Evolutionary conservation across 768 basidiomycete genomes (phyloP).

Genomic region (Agrocybe pediades): DNA sequence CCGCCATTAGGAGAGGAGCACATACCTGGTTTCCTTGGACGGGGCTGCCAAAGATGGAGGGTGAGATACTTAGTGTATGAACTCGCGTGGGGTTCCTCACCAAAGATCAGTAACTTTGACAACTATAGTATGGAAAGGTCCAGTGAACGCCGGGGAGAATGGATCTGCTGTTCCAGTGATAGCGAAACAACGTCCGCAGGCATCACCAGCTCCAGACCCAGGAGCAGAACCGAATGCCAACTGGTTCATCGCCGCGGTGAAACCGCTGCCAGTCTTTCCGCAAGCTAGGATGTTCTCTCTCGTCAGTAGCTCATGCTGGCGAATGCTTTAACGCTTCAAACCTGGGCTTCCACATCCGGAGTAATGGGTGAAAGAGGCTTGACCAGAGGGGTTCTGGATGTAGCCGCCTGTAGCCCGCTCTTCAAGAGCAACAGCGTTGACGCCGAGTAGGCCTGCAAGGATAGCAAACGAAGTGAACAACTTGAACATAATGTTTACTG

Average conservation of each 20-base stretch:
- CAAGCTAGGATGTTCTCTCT: conserved; percentile 42
- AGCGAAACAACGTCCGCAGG: conserved; percentile 62
- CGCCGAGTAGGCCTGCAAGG: conserved; percentile 21
- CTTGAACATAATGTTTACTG: conserved; percentile 10
- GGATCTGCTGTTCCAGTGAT: conserved; percentile 53
- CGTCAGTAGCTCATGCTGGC: not conserved
- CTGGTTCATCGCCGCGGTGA: conserved; percentile 59
- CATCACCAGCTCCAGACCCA: conserved; percentile 55
- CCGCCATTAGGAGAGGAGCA: not conserved
- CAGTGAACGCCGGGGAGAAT: conserved; percentile 48
- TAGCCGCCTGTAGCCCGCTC: conserved; percentile 50
- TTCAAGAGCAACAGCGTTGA: conserved; percentile 26
- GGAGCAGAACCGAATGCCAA: conserved; percentile 54
- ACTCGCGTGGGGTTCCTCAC: conserved; percentile 19
- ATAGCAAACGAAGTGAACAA: conserved; percentile 18
- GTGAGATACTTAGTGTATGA: not conserved
- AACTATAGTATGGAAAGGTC: conserved; percentile 55
- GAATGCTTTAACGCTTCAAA: conserved; percentile 17
- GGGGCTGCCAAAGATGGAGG: conserved; percentile 33
- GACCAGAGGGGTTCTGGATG: conserved; percentile 51
- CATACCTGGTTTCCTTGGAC: conserved; percentile 43
- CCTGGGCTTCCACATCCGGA: conserved; percentile 51
- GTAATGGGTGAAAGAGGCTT: conserved; percentile 60
- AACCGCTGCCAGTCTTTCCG: conserved; percentile 49
- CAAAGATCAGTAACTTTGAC: conserved; percentile 53